phyloP scores from a whole-genome alignment of 73 alveolate genomes.

The Effrenium voratum region DNA sequence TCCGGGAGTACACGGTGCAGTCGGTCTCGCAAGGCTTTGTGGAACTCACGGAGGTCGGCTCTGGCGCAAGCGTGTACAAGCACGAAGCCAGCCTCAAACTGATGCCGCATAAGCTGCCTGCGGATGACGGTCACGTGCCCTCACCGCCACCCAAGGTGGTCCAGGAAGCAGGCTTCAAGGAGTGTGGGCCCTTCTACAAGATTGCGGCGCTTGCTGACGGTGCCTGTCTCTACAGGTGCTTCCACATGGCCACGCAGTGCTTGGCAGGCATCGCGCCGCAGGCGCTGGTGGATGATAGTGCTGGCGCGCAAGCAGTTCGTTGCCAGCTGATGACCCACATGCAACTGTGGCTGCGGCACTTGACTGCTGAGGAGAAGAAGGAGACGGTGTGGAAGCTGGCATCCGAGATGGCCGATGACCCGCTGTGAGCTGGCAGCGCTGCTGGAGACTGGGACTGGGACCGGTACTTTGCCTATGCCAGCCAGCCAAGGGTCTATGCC shows the following conservation, averaged over 20 bases:
- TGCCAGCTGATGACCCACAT: background rate
- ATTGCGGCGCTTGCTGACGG: background rate
- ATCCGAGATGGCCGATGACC: background rate
- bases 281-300: background rate
- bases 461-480: background rate
- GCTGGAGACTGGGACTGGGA: background rate
- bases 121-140: too few species aligned
- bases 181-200: background rate
- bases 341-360: background rate
- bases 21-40: background rate
- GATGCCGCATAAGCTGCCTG: too few species aligned
- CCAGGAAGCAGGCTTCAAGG: too few species aligned
- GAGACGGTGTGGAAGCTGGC: background rate
- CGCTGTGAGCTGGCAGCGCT: too few species aligned
- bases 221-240: background rate
- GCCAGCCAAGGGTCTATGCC: background rate
- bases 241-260: background rate
- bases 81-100: constrained; percentile 22
- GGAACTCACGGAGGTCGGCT: background rate
- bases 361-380: background rate
- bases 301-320: background rate
- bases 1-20: background rate
- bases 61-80: background rate
- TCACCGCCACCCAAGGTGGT: too few species aligned
- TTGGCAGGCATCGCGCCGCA: background rate